These are phyloP conservation scores for Dendrobium catenatum DNA, from an alignment of 106 monocot species.

Conservation along the genomic window DNA sequence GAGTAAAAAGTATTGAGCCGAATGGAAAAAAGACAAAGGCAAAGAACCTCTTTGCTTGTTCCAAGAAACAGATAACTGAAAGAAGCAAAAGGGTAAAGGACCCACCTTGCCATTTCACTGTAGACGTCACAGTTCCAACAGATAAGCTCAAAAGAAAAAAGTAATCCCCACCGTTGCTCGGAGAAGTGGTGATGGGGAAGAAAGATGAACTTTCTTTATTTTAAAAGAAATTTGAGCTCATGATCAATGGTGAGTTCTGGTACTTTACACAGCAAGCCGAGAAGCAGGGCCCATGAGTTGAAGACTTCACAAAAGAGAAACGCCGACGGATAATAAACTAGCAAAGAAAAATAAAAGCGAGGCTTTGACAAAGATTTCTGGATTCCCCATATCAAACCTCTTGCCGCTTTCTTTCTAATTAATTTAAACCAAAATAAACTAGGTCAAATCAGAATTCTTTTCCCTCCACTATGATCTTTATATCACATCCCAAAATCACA, in stretches of 20 bases:
- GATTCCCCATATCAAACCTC: background rate
- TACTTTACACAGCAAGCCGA: background rate
- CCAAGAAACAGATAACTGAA: constrained; percentile 1
- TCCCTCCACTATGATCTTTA: background rate
- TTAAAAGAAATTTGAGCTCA: background rate
- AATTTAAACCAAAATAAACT: background rate
- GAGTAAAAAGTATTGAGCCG: background rate
- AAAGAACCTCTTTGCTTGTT: background rate
- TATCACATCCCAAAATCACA: background rate
- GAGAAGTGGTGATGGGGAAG: background rate
- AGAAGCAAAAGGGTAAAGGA: constrained; percentile 1
- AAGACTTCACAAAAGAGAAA: background rate
- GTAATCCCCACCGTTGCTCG: background rate
- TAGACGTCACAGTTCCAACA: background rate
- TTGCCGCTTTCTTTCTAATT: background rate
- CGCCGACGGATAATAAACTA: background rate
- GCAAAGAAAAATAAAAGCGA: background rate
- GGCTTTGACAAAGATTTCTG: background rate
- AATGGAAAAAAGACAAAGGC: background rate
- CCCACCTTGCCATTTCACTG: background rate
- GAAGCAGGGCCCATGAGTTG: background rate
- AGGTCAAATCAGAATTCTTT: background rate
- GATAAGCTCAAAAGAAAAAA: background rate
- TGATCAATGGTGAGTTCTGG: background rate
- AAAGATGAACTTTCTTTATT: background rate